These are phyloP conservation scores for Phytopythium delawarense DNA, from an alignment of 352 stramenopile species.

Conservation along the genomic window DNA sequence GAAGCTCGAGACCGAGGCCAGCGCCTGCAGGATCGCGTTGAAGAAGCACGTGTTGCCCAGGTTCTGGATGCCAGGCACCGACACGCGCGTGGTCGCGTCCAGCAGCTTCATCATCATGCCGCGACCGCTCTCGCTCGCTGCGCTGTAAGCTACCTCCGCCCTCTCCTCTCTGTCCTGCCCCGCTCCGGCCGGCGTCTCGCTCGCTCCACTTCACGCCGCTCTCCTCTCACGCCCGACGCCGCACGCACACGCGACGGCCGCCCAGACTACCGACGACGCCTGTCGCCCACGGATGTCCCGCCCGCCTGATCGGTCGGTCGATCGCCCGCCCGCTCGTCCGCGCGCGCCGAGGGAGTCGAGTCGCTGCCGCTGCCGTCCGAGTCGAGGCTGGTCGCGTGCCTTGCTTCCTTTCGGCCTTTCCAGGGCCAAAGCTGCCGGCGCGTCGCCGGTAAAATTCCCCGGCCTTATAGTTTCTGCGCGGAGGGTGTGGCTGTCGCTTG, in stretches of 20 bases:
- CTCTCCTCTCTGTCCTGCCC: background rate
- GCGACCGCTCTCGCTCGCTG: background rate
- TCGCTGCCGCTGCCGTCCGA: background rate
- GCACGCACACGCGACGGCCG: background rate
- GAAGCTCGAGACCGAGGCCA: conserved; percentile 69
- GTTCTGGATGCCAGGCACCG: conserved; percentile 80
- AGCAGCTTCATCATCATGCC: conserved; percentile 8
- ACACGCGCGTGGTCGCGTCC: conserved; percentile 9
- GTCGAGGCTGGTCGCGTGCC: background rate
- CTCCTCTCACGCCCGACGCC: background rate
- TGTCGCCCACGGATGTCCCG: background rate
- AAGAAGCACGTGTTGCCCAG: conserved; percentile 91
- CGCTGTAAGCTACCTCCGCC: background rate
- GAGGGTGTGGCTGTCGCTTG: background rate
- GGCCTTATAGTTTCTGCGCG: background rate
- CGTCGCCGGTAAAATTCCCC: conserved; percentile 1
- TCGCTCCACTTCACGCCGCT: background rate
- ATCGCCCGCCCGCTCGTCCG: background rate
- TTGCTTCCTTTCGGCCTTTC: conserved; percentile 5
- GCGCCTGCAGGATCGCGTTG: conserved; percentile 85
- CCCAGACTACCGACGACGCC: background rate
- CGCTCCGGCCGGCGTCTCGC: background rate
- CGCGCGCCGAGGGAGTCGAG: background rate
- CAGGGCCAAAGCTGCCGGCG: background rate
- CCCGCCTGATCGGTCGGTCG: background rate